Percentiles rank a stretch among this genome's conserved stretches.
phyloP scores from a whole-genome alignment of 2,329 filamentous ascomycete species.

The Arthrocladium fulminans region DNA sequence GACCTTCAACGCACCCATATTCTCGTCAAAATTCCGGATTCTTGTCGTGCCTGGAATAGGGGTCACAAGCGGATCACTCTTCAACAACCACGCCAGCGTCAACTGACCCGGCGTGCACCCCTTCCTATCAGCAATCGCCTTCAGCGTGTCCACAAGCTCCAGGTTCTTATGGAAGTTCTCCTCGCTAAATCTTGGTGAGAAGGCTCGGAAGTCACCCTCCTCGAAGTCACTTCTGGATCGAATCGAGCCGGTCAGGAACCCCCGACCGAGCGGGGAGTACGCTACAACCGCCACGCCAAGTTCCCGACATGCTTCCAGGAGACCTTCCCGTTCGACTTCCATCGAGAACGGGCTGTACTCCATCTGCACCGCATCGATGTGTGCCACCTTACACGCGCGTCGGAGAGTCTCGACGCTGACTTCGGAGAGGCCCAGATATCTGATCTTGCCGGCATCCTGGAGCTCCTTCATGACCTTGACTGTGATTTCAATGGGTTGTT shows the following conservation, averaged over 20 bases:
- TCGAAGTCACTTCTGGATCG: slow-evolving; percentile 32
- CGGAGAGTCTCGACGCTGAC: slow-evolving; percentile 40
- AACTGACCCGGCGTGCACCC: slow-evolving; percentile 49
- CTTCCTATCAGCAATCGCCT: slow-evolving; percentile 45
- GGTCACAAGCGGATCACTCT: slow-evolving; percentile 48
- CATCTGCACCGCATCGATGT: slow-evolving; percentile 43
- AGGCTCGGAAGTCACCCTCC: slow-evolving; percentile 39
- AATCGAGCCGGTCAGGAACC: slow-evolving; percentile 44
- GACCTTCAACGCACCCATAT: slow-evolving; percentile 20
- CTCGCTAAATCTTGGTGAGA: slow-evolving; percentile 42
- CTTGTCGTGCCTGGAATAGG: slow-evolving; percentile 25
- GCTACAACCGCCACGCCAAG: slow-evolving; percentile 49
- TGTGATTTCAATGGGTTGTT: slow-evolving; percentile 29
- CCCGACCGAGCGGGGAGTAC: slow-evolving; percentile 52
- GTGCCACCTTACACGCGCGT: slow-evolving; percentile 39
- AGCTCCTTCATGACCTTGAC: slow-evolving; percentile 36
- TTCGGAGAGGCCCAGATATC: slow-evolving; percentile 42
- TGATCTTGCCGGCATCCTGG: slow-evolving; percentile 42
- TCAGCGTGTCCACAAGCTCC: slow-evolving; percentile 44
- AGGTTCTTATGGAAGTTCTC: slow-evolving; percentile 52
- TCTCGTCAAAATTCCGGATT: slow-evolving; percentile 24
- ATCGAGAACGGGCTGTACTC: slow-evolving; percentile 42
- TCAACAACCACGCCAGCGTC: slow-evolving; percentile 54
- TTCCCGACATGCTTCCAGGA: slow-evolving; percentile 38
- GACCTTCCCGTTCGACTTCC: slow-evolving; percentile 37